Evolutionary conservation across 2,329 filamentous ascomycete genomes (phyloP), one percentile per base, ranked within the genome.

Genomic region (Bipolaris cookei): DNA sequence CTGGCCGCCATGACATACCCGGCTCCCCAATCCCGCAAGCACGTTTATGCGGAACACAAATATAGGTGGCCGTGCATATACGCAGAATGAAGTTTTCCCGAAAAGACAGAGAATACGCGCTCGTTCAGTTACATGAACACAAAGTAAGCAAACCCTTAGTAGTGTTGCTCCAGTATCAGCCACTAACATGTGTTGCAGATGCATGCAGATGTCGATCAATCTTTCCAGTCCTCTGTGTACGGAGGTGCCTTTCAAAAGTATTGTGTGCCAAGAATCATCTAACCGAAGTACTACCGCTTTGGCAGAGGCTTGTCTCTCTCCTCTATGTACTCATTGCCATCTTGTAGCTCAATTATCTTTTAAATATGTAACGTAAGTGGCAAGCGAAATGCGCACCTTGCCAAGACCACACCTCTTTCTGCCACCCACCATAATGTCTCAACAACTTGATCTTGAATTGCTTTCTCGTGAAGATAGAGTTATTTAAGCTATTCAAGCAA

Each of bases 391-490:
- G 34, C 34, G n/a, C 34, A 35, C 34, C 34, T 35, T 35, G 6
- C 13, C 13, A 35, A 35, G 34, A 35, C n/a, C n/a, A 11, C n/a
- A 35, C 7, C 14, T 35, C 14, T 14, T 14, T n/a, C 13, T n/a
- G n/a, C 34, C 8, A 5, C 8, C 25, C 4, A 28, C 25, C 25
- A 28, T 4, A 4, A 58, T 58, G 55, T 58, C 55, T 43, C 55
- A 58, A 58, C 55, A 54, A 50, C 49, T 39, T 54, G 18, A 58
- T 50, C 23, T 58, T 34, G 38, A 58, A 35, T 50, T 41, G 35
- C 55, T 54, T 30, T 39, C 55, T 54, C 42, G 50, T 58, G 50
- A 50, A 49, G 50, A 38, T 18, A 58, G 55, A 20, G 50, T 54
- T n/a, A 54, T 50, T 21, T 46, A 54, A 30, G 55, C 46, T 37